Evolutionary conservation across 2,329 filamentous ascomycete species (phyloP), one percentile per base, ranked within the genome.

Genomic region (Drechslerella dactyloides): DNA sequence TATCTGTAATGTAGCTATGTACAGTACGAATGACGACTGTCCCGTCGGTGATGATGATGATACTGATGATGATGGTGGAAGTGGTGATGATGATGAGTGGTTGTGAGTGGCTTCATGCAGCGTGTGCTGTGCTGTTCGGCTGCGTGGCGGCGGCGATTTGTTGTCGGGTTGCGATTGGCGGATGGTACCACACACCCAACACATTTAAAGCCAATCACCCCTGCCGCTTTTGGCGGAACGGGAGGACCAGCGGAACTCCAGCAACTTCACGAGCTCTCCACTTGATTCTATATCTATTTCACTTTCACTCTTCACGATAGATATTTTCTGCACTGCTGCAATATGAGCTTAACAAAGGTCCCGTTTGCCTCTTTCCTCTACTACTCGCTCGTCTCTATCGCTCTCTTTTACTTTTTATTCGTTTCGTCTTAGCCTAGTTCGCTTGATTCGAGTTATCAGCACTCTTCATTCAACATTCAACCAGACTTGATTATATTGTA

Each of bases 321-420:
- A 13, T 42, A 42, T 42, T 42, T 17, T 17, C 13, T 15, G 37
- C 37, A 15, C n/a, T 15, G 2, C 3, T 51, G 3, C 11, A 60
- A 24, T 24, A 70, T 70, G 66, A 60, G 59, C 53, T 59, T 64
- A 46, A 54, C 56, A 69, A 52, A 50, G 54, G 66, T 70, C 23
- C 66, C 66, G 2, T 63, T 70, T 23, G 59, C 59, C 30, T 70
- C 66, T 15, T 33, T 64, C 17, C 59, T 70, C 42, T 70, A 70
- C 27, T 70, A 70, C 51, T 70, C 59, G 15, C 54, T 70, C 15
- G 55, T 70, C 19, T 64, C 66, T 2, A 70, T 70, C 42, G 55
- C 56, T 27, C 19, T 70, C 33, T 70, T 70, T 54, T 70, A 70
- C 55, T 70, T 70, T 64, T 70, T 70, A 40, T 70, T 70, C 60